Base-by-base conservation (phyloP, 345 rosid species). In the Toxicodendron radicans region DNA sequence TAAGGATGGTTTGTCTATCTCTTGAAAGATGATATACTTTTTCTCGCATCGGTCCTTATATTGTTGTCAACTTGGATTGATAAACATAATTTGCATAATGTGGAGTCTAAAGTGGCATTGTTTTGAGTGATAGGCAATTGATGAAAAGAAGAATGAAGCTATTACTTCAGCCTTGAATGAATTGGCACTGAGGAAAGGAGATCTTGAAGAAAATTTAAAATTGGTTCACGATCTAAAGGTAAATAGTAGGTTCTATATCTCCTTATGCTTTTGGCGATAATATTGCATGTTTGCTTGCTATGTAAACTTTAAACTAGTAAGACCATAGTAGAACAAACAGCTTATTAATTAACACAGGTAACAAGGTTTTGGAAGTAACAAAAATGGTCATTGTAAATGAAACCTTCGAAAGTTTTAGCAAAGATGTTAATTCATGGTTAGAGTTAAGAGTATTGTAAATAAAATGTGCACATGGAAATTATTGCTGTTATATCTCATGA, bases 121-220 rank as follows among this genome's bases (percentile, higher is more conserved):
- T 71, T 80, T 79, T 73, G 80, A 66, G 58, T 59, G 81, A 59
- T 72, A 95, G 99, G 99, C 91, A 58, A 82, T 93, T 72, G 96
- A 93, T 84, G 98, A 95, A 81, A 93, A 89, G 81, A 92, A 93
- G 80, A 91, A 85, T 64, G 99, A 95, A 82, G 88, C 89, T 35
- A 79, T 91, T 53, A 84, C 88, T 27, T 87, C 97, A 24, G 93
- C 99, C 3, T 82, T 84, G 80, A 89, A 87, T 80, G 97, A 90
- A 73, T 73, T 93, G 78, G 87, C 83, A 75, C 86, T 65, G 62
- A 79, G 99, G 78, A 93, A 93, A 90, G 92, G 89, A 49, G 92
- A 88, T 77, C 91, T 95, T 68, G 99, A 95, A 76, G 85, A 81
- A 76, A 91, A 91, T 73, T 84, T 90, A 73, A 93, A 90, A 81